Evolutionary conservation across 768 basidiomycete species (phyloP).

Genomic region (Mycena indigotica): DNA sequence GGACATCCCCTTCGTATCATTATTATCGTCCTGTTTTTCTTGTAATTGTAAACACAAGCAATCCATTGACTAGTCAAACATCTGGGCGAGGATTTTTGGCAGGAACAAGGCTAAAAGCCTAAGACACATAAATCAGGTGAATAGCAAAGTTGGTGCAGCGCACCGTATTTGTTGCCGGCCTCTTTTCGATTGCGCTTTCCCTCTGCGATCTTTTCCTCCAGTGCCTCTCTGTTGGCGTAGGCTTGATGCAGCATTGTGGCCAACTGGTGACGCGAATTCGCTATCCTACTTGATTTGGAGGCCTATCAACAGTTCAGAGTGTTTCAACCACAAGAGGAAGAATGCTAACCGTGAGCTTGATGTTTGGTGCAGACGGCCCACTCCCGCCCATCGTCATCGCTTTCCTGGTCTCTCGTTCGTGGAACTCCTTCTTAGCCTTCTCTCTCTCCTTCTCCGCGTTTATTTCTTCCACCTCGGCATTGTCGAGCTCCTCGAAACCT

Average conservation of each 20-base stretch:
- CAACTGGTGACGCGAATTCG: constrained; percentile 75
- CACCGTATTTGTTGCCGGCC: constrained; percentile 91
- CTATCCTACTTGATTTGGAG: constrained; percentile 69
- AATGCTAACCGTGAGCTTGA: constrained; percentile 76
- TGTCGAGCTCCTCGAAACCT: constrained; percentile 70
- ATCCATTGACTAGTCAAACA: too few species aligned
- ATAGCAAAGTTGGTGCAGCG: constrained; percentile 26
- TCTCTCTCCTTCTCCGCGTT: constrained; percentile 79
- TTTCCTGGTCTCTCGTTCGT: constrained; percentile 77
- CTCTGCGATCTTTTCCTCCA: constrained; percentile 85
- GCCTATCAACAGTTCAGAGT: constrained; percentile 43
- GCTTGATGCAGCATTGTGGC: constrained; percentile 81
- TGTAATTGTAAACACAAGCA: neutral
- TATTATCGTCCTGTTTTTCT: constrained; percentile 13
- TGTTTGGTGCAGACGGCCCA: constrained; percentile 67
- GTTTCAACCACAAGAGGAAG: neutral
- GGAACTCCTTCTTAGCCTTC: constrained; percentile 69
- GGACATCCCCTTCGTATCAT: constrained; percentile 18
- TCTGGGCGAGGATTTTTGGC: too few species aligned
- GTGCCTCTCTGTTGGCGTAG: constrained; percentile 76
- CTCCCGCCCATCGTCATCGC: constrained; percentile 64
- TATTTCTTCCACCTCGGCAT: constrained; percentile 56
- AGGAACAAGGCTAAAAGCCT: constrained; percentile 36
- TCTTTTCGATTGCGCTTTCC: constrained; percentile 83
- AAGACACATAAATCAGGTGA: too few species aligned